phyloP scores from a whole-genome alignment of 495 filamentous ascomycete species.

The Ramalina intermedia region DNA sequence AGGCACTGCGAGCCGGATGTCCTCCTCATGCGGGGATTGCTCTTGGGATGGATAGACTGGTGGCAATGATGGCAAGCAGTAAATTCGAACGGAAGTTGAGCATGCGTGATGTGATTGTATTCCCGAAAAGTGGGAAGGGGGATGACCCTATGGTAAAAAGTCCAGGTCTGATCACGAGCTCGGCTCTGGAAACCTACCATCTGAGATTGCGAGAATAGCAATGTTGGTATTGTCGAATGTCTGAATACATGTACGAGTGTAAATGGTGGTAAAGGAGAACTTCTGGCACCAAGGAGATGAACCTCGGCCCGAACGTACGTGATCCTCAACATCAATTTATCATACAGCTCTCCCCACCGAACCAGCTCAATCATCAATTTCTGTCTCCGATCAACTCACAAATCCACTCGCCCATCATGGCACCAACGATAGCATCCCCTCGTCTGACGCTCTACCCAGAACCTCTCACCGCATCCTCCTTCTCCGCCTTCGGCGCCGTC shows the following conservation, averaged over 20 bases:
- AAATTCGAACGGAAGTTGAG: slow-evolving; percentile 36
- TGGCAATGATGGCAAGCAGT: slow-evolving; percentile 59
- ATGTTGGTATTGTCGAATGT: background rate
- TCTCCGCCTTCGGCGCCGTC: slow-evolving; percentile 72
- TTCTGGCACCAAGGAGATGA: too few species aligned
- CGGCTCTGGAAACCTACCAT: slow-evolving; percentile 60
- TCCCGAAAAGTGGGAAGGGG: slow-evolving; percentile 80
- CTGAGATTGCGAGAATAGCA: slow-evolving; percentile 19
- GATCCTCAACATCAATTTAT: too few species aligned
- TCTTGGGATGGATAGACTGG: slow-evolving; percentile 76
- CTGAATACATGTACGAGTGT: too few species aligned
- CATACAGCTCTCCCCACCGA: too few species aligned
- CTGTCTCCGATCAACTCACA: too few species aligned
- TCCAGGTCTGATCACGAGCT: slow-evolving; percentile 48
- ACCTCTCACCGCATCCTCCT: slow-evolving; percentile 47
- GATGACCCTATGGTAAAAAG: slow-evolving; percentile 70
- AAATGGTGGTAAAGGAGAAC: too few species aligned
- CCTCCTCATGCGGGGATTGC: slow-evolving; percentile 95
- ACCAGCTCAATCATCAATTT: too few species aligned
- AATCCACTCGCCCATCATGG: background rate
- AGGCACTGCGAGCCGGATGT: slow-evolving; percentile 73
- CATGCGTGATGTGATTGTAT: slow-evolving; percentile 86
- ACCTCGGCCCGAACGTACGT: too few species aligned
- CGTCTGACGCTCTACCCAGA: slow-evolving; percentile 26
- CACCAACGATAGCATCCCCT: slow-evolving; percentile 1